Evolutionary conservation across 768 basidiomycete genomes (phyloP), one percentile per base, ranked within the genome.

Genomic region (Suillus clintonianus): DNA sequence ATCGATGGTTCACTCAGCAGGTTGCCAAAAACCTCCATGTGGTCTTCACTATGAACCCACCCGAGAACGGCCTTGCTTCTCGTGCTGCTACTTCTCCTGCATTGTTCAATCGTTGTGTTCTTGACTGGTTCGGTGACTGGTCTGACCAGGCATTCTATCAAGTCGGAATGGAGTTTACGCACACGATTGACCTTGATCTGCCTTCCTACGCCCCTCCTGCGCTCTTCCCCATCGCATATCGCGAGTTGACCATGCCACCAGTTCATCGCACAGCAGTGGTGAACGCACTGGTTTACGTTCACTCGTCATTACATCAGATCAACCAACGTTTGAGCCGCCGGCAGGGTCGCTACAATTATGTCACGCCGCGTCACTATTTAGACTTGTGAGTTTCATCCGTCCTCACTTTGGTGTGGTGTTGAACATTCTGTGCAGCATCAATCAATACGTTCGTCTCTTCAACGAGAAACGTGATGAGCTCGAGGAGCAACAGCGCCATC

Each of bases 101-200:
- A 19, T 81, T 99, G 70, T 97, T 97, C 88, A 99, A 99, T 80
- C 91, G 97, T 80, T 99, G 97, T 75, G 97, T 99, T 9, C 83
- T 99, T 62, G 97, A 99, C 76, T 99, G 97, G 97, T 99, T 99
- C 70, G 97, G 97, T 32, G 96, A 98, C 74, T 99, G 97, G 97
- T 95, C 96, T 17, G 95, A 97, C 69, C 96, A 98, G 73, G 96
- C 97, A 0, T 92, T 99, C 78, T 99, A 92, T 74, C 97, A 99
- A 81, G 97, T 99, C 64, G 97, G 93, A 48, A 88, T 92, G 83
- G 97, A 99, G 77, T 97, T 99, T 77, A 99, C 97, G 2, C 86
- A 92, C 59, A 90, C 92, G 0, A 84, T 99, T 67, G 97, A 99
- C 76, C 85, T 99, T 67, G 97, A 99, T 71, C 76, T 94, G 42